A percentile compares a stretch with the other conserved stretches of the same genome.
Evolutionary conservation across 140 eudicot species (phyloP).

Genomic region (Senecio squalidus): DNA sequence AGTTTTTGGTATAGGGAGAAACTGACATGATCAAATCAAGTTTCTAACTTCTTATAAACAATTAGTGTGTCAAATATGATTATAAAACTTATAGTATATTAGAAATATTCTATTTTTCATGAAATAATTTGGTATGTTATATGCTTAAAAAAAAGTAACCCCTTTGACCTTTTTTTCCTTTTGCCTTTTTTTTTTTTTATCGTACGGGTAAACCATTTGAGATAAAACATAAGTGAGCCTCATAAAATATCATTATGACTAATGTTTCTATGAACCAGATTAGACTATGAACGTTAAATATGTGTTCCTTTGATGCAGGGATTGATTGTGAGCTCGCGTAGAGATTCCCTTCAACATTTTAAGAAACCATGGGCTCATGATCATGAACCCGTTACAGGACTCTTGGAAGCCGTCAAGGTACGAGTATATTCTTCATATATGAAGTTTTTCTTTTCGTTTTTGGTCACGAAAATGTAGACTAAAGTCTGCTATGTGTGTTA

Average conservation of each 20-base stretch:
- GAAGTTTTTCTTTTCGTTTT: neutral
- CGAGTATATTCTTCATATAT: neutral
- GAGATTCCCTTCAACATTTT: slow-evolving; percentile 79
- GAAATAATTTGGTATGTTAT: too few species aligned
- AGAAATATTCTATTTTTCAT: too few species aligned
- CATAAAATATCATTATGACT: neutral
- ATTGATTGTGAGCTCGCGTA: slow-evolving; percentile 66
- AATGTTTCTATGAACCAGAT: neutral
- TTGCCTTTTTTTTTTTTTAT: too few species aligned
- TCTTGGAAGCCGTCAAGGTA: slow-evolving; percentile 82
- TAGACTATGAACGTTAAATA: neutral
- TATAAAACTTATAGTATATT: too few species aligned
- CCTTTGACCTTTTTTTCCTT: too few species aligned
- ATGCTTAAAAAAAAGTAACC: too few species aligned
- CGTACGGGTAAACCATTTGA: neutral
- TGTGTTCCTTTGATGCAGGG: slow-evolving; percentile 41
- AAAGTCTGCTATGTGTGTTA: slow-evolving; percentile 4
- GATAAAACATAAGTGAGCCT: neutral
- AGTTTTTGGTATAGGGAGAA: too few species aligned
- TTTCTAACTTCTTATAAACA: too few species aligned
- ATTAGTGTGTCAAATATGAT: too few species aligned
- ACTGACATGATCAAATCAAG: too few species aligned
- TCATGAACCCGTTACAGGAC: slow-evolving; percentile 64
- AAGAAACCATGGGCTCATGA: slow-evolving; percentile 94
- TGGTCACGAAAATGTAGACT: neutral